Percentiles rank a stretch among this genome's conserved stretches.
Conservation (phyloP, 1,139 yeast genomes). For the Hansenula sp. region DNA sequence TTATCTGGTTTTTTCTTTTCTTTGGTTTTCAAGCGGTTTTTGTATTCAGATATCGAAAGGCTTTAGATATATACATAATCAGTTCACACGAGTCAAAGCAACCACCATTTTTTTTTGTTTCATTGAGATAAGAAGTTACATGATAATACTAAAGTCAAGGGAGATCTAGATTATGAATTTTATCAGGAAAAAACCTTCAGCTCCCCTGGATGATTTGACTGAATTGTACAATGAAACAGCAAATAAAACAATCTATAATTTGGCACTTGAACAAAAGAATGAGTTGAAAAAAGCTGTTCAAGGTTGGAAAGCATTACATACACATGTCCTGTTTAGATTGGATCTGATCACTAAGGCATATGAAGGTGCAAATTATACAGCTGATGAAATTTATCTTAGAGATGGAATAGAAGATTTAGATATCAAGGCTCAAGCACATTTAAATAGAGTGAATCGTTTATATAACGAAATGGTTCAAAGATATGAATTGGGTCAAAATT, state of each 20-base stretch:
- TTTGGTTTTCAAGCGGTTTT: too few species aligned
- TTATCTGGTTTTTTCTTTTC: too few species aligned
- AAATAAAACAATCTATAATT: slow-evolving; percentile 49
- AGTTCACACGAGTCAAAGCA: too few species aligned
- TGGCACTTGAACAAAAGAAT: slow-evolving; percentile 52
- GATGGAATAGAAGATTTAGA: slow-evolving; percentile 32
- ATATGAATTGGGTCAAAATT: slow-evolving; percentile 1
- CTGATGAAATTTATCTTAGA: slow-evolving; percentile 33
- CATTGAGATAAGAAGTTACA: neutral
- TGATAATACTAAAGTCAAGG: neutral
- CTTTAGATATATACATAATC: too few species aligned
- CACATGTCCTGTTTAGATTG: slow-evolving; percentile 51
- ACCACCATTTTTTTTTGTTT: too few species aligned
- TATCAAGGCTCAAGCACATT: slow-evolving; percentile 29
- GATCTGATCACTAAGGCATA: slow-evolving; percentile 48
- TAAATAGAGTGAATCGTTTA: slow-evolving; percentile 27
- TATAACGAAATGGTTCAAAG: too few species aligned
- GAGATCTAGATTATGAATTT: slow-evolving; percentile 31
- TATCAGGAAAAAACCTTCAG: slow-evolving; percentile 54
- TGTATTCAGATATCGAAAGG: too few species aligned
- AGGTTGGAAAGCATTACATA: slow-evolving; percentile 71
- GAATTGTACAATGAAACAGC: slow-evolving; percentile 61
- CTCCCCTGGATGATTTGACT: slow-evolving; percentile 52
- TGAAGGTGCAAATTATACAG: slow-evolving; percentile 35
- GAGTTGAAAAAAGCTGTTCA: slow-evolving; percentile 52